phyloP scores from a whole-genome alignment of 805 yeast genomes.

The Candida caryicola region DNA sequence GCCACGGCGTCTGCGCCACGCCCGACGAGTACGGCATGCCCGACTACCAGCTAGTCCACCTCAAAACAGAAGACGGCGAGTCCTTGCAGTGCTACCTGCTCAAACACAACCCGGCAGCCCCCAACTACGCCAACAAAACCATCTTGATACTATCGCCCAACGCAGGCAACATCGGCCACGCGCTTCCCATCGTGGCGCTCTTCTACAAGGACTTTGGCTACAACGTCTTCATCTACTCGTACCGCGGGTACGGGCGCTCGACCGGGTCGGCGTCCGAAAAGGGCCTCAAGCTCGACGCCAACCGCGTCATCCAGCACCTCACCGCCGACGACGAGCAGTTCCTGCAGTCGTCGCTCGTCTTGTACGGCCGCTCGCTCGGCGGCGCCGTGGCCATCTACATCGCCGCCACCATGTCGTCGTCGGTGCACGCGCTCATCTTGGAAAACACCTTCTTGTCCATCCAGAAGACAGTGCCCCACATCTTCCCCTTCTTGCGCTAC shows the following conservation, averaged over 20 bases:
- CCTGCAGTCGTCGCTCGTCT: conserved; percentile 50
- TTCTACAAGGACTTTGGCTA: conserved; percentile 61
- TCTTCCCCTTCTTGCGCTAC: conserved; percentile 64
- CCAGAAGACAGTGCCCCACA: conserved; percentile 65
- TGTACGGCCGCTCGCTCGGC: conserved; percentile 90
- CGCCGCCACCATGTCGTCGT: conserved; percentile 53
- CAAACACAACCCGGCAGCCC: conserved; percentile 42
- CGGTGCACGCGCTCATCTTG: conserved; percentile 63
- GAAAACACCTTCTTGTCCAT: conserved; percentile 86
- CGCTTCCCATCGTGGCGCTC: conserved; percentile 72
- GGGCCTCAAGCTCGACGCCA: conserved; percentile 83
- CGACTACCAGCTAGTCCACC: conserved; percentile 52
- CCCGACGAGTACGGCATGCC: conserved; percentile 68
- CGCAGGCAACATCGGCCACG: conserved; percentile 94
- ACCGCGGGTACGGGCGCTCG: conserved; percentile 86
- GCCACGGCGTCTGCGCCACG: conserved; percentile 66
- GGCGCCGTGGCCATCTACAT: conserved; percentile 91
- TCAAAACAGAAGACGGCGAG: conserved; percentile 71
- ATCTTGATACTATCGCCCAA: conserved; percentile 82
- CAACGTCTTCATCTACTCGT: conserved; percentile 82
- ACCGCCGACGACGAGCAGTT: conserved; percentile 48
- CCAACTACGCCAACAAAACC: conserved; percentile 56
- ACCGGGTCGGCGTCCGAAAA: conserved; percentile 72
- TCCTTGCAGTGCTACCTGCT: conserved; percentile 63
- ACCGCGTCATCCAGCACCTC: conserved; percentile 63